These are phyloP conservation scores for Xylariales sp. DNA, from an alignment of 2,329 filamentous ascomycete species.

Conservation along the genomic window DNA sequence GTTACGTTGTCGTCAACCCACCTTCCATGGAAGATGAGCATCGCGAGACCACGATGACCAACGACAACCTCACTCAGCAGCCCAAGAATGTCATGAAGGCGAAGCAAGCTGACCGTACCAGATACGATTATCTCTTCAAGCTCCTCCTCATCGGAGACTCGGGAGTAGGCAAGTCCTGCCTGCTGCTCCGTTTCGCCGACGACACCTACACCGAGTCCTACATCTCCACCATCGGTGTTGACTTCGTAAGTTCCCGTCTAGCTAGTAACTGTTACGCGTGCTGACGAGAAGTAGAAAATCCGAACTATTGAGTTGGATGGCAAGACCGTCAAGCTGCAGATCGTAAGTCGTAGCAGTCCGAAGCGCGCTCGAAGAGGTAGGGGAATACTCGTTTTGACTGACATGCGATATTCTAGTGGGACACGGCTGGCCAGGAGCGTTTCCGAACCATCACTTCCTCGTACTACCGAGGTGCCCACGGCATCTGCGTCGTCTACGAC, in stretches of 20 bases:
- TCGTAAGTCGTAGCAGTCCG: slow-evolving; percentile 64
- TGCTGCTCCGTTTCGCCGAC: slow-evolving; percentile 96
- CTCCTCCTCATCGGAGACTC: slow-evolving; percentile 99
- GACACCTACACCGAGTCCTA: slow-evolving; percentile 99
- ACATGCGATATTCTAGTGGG: slow-evolving; percentile 65
- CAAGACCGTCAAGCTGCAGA: slow-evolving; percentile 99
- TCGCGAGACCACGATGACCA: too few relatives aligned
- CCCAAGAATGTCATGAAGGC: too few relatives aligned
- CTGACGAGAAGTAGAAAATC: slow-evolving; percentile 74
- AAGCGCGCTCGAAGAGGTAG: neutral
- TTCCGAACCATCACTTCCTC: slow-evolving; percentile 99
- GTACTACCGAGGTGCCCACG: slow-evolving; percentile 98
- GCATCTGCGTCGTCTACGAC: slow-evolving; percentile 99
- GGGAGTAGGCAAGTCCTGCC: slow-evolving; percentile 99
- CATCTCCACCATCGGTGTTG: slow-evolving; percentile 98
- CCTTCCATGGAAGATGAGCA: too few relatives aligned
- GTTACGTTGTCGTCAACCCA: too few relatives aligned
- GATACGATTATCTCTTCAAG: slow-evolving; percentile 99
- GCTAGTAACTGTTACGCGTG: neutral
- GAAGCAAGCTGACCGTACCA: slow-evolving; percentile 32
- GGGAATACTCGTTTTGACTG: slow-evolving; percentile 17
- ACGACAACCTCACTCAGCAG: too few relatives aligned
- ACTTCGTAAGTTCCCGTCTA: slow-evolving; percentile 88
- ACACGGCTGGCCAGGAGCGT: slow-evolving; percentile 97
- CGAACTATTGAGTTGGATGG: slow-evolving; percentile 98